phyloP scores from a whole-genome alignment of 805 yeast species.

The Starmerella sirachaensis region DNA sequence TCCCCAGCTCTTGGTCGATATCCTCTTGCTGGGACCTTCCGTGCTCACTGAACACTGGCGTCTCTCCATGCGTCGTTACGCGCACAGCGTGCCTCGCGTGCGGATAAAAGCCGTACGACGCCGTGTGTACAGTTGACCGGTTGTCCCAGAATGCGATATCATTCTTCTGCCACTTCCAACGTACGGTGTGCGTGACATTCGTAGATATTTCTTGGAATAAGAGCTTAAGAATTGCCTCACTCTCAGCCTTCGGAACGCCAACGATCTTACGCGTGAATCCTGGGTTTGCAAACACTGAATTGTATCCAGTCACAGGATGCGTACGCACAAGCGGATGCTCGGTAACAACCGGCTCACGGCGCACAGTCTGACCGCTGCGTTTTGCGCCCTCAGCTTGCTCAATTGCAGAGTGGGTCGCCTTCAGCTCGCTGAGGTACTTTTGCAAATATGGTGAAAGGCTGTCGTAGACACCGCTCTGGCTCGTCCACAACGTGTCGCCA shows the following conservation, averaged over 20 bases:
- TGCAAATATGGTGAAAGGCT: slow-evolving; percentile 39
- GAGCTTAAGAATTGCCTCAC: slow-evolving; percentile 44
- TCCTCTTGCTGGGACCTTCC: slow-evolving; percentile 22
- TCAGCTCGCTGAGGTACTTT: slow-evolving; percentile 37
- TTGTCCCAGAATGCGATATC: slow-evolving; percentile 73
- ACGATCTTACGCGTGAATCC: slow-evolving; percentile 53
- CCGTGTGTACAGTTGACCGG: slow-evolving; percentile 57
- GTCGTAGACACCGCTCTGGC: slow-evolving; percentile 43
- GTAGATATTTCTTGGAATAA: slow-evolving; percentile 42
- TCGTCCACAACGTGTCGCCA: slow-evolving; percentile 47
- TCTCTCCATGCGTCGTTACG: slow-evolving; percentile 63
- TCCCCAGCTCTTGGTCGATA: slow-evolving; percentile 23
- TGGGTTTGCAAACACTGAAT: slow-evolving; percentile 46
- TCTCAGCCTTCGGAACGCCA: slow-evolving; percentile 58
- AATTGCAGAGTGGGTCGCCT: slow-evolving; percentile 52
- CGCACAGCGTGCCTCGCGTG: slow-evolving; percentile 61
- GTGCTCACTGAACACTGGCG: slow-evolving; percentile 34
- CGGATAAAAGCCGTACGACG: slow-evolving; percentile 62
- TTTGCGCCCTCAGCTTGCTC: slow-evolving; percentile 49
- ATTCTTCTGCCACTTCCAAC: slow-evolving; percentile 60
- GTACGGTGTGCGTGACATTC: slow-evolving; percentile 50
- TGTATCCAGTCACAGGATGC: slow-evolving; percentile 60
- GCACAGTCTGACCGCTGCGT: slow-evolving; percentile 49
- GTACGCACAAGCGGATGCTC: slow-evolving; percentile 60
- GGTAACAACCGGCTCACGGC: slow-evolving; percentile 51